Percentiles rank a stretch among this genome's conserved stretches.
Evolutionary conservation across 73 alveolate species (phyloP).

Genomic region (Tetrahymena malaccensis): DNA sequence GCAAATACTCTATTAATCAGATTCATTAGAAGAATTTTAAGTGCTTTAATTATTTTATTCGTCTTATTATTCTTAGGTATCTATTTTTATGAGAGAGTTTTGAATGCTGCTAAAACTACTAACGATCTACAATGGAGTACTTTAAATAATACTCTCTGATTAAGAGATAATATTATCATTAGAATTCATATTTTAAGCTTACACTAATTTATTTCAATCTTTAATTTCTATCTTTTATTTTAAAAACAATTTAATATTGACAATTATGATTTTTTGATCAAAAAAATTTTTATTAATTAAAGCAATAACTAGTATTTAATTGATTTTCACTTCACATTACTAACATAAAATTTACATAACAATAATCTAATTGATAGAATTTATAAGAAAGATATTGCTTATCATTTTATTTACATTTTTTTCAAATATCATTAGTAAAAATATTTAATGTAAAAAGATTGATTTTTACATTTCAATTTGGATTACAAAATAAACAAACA

Average conservation of each 20-base stretch:
- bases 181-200: not conserved
- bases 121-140: too few species aligned
- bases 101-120: not conserved
- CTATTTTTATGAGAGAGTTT: not conserved
- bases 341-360: not conserved
- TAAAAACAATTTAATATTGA: too few species aligned
- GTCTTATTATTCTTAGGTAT: not conserved
- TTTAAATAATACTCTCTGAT: too few species aligned
- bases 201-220: not conserved
- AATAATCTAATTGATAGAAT: not conserved
- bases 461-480: too few species aligned
- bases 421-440: too few species aligned
- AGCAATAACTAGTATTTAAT: not conserved
- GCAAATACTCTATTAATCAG: not conserved
- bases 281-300: too few species aligned
- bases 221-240: too few species aligned
- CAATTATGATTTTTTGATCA: not conserved
- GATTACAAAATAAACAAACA: too few species aligned
- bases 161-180: too few species aligned
- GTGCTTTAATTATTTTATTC: not conserved
- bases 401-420: not conserved
- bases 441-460: too few species aligned
- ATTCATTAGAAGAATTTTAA: not conserved
- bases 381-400: not conserved
- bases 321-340: too few species aligned